Conservation (phyloP, 2,329 filamentous ascomycete genomes). For the Pseudocercospora fuligena region DNA sequence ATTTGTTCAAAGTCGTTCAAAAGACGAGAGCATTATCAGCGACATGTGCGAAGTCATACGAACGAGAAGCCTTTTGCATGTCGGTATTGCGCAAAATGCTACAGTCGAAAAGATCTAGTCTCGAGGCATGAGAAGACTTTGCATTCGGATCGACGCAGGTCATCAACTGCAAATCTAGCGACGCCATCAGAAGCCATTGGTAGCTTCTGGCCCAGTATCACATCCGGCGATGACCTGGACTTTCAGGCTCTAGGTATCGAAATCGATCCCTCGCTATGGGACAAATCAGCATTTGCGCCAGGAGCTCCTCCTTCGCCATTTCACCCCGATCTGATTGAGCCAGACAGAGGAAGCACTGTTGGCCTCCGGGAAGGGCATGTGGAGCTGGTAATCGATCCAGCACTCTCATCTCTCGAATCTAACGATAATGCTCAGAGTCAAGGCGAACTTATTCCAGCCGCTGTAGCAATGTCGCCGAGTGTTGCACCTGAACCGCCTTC, state of each 20-base stretch:
- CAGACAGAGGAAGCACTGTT: background rate
- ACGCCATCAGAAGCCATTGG: background rate
- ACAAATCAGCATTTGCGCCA: background rate
- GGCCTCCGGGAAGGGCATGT: background rate
- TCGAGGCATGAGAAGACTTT: slow-evolving; percentile 21
- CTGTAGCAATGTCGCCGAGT: background rate
- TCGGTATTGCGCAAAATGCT: slow-evolving; percentile 16
- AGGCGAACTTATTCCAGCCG: background rate
- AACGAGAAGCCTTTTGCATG: slow-evolving; percentile 21
- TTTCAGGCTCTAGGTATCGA: background rate
- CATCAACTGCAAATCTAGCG: background rate
- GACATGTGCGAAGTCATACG: slow-evolving; percentile 12
- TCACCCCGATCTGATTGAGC: background rate
- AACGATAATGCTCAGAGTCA: background rate
- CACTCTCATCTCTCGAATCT: background rate
- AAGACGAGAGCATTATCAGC: slow-evolving; percentile 5
- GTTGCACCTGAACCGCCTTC: background rate
- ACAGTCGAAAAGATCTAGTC: slow-evolving; percentile 18
- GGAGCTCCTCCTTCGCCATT: background rate
- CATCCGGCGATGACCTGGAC: background rate
- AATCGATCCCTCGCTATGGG: background rate
- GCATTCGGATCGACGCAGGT: slow-evolving; percentile 7
- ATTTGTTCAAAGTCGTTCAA: slow-evolving; percentile 9
- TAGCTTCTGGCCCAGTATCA: background rate
- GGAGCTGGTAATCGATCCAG: background rate